Conservation (phyloP, 1,284 basidiomycete species). For the Ustilago lituana region DNA sequence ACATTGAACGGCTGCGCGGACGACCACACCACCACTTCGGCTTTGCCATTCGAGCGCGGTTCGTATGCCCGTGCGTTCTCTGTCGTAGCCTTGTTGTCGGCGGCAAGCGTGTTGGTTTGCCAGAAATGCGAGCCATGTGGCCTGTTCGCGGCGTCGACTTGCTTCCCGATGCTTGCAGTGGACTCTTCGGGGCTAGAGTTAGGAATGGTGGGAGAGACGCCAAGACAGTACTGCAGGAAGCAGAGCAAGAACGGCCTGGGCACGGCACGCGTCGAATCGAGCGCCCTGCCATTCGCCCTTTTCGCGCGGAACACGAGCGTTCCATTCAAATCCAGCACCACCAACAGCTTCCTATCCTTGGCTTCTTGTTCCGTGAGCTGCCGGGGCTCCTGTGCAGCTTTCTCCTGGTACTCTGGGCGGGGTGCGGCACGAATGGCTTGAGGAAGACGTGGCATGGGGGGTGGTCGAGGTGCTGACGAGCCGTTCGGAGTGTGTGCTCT, state of each 20-base stretch:
- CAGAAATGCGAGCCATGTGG: constrained; percentile 58
- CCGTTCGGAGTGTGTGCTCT: constrained; percentile 1
- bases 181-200: no score
- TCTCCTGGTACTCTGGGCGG: constrained; percentile 16
- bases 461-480: not conserved
- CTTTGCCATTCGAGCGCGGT: constrained; percentile 70
- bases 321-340: constrained; percentile 84
- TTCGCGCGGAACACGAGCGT: constrained; percentile 77
- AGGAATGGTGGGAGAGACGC: constrained; percentile 11
- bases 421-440: constrained; percentile 30
- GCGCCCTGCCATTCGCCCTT: constrained; percentile 34
- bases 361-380: constrained; percentile 18
- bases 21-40: constrained; percentile 87
- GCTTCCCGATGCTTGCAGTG: not conserved
- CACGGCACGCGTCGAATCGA: constrained; percentile 32
- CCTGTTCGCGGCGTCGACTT: not conserved
- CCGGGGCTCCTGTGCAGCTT: constrained; percentile 9
- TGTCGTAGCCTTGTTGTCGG: not conserved
- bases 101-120: not conserved
- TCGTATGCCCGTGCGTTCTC: no score
- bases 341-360: constrained; percentile 68
- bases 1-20: constrained; percentile 84
- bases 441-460: constrained; percentile 2
- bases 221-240: constrained; percentile 73
- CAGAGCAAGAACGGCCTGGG: constrained; percentile 75